phyloP scores from a whole-genome alignment of 1,284 basidiomycete genomes.

The Rhodotorula sp. region DNA sequence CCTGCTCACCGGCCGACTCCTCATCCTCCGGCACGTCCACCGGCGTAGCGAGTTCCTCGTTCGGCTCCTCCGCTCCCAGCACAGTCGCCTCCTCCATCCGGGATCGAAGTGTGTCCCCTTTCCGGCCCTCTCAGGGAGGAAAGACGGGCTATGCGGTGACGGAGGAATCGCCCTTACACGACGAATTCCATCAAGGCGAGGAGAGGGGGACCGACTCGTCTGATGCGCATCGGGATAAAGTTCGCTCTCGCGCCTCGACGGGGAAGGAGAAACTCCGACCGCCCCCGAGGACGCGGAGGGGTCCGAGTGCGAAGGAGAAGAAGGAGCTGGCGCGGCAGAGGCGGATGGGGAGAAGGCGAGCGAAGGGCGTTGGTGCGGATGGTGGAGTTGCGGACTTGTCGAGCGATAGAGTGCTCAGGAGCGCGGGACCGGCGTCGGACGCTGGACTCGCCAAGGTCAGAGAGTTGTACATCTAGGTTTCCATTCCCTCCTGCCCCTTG shows the following conservation, averaged over 20 bases:
- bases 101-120: neutral
- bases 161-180: neutral
- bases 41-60: slow-evolving; percentile 7
- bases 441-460: neutral
- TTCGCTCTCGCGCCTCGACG: neutral
- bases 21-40: neutral
- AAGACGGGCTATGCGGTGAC: neutral
- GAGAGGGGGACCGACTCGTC: neutral
- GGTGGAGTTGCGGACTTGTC: neutral
- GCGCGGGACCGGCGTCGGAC: neutral
- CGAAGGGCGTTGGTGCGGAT: neutral
- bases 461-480: slow-evolving; percentile 27
- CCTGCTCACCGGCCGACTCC: neutral
- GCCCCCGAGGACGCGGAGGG: slow-evolving; percentile 1
- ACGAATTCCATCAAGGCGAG: neutral
- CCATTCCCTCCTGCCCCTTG: neutral
- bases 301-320: slow-evolving; percentile 19
- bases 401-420: neutral
- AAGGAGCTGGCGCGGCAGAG: slow-evolving; percentile 17
- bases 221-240: neutral
- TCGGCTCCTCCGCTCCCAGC: neutral
- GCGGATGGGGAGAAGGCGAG: slow-evolving; percentile 14
- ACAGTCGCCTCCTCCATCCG: neutral
- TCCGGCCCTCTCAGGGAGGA: neutral
- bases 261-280: no score